Evolutionary conservation across 805 yeast genomes (phyloP).

Genomic region (Ogataea ramenticola): DNA sequence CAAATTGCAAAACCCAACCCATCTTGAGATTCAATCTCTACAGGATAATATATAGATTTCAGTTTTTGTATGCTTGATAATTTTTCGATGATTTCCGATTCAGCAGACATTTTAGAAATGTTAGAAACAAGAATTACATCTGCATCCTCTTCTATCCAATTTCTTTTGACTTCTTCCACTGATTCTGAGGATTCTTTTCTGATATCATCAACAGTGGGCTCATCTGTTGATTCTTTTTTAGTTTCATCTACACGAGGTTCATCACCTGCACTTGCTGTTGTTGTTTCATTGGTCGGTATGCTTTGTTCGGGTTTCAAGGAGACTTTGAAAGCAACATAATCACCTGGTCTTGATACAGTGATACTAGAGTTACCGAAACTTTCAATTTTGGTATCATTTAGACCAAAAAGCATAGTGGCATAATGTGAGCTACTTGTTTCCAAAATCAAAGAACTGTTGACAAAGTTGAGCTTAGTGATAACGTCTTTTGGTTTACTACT

Average conservation of each 20-base stretch:
- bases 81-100: constrained; percentile 35
- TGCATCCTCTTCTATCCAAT: constrained; percentile 28
- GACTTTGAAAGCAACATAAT: constrained; percentile 28
- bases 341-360: constrained; percentile 35
- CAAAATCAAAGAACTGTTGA: neutral
- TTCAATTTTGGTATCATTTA: constrained; percentile 22
- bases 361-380: constrained; percentile 24
- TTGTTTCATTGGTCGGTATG: neutral
- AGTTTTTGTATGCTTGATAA: constrained; percentile 35
- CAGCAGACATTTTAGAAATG: constrained; percentile 34
- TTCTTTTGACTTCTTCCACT: constrained; percentile 30
- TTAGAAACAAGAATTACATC: constrained; percentile 27
- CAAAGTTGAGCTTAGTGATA: neutral
- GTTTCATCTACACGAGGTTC: too few relatives aligned
- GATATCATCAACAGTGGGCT: too few relatives aligned
- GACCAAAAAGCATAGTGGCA: constrained; percentile 18
- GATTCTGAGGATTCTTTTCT: constrained; percentile 20
- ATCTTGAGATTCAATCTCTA: constrained; percentile 41
- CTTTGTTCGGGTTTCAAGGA: too few relatives aligned
- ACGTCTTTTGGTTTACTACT: neutral
- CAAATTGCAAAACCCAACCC: constrained; percentile 53
- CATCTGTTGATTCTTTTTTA: too few relatives aligned
- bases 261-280: neutral
- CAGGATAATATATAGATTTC: constrained; percentile 32
- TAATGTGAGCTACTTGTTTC: neutral